Conservation (phyloP, 1,284 basidiomycete species). For the Gymnopus androsaceus region DNA sequence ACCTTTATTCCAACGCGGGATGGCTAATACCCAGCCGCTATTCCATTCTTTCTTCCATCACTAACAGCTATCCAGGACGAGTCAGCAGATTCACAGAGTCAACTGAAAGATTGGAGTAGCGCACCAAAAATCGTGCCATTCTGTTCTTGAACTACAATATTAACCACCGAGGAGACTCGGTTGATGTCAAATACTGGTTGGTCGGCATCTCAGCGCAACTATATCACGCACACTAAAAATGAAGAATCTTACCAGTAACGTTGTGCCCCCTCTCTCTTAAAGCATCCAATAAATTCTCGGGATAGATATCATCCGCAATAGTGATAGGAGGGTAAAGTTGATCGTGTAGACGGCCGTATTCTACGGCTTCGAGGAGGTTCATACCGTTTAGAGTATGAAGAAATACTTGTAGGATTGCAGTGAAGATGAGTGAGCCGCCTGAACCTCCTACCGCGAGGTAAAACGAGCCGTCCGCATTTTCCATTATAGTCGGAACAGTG, state of each 20-base stretch:
- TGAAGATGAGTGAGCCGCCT: slow-evolving; percentile 87
- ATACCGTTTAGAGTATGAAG: slow-evolving; percentile 83
- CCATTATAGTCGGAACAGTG: slow-evolving; percentile 79
- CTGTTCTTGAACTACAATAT: slow-evolving; percentile 63
- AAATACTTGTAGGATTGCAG: slow-evolving; percentile 78
- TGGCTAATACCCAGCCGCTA: slow-evolving; percentile 74
- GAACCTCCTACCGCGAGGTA: slow-evolving; percentile 80
- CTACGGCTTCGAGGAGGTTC: slow-evolving; percentile 80
- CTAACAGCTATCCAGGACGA: slow-evolving; percentile 60
- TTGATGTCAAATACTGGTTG: slow-evolving; percentile 49
- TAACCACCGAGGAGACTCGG: slow-evolving; percentile 69
- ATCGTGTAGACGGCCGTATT: slow-evolving; percentile 88
- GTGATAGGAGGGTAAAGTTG: slow-evolving; percentile 77
- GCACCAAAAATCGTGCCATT: slow-evolving; percentile 62
- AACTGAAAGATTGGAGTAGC: slow-evolving; percentile 23
- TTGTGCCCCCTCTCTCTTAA: slow-evolving; percentile 72
- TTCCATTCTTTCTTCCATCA: slow-evolving; percentile 83
- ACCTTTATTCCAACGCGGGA: not conserved
- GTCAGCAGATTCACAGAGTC: slow-evolving; percentile 10
- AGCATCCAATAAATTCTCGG: slow-evolving; percentile 52
- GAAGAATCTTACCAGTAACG: slow-evolving; percentile 54
- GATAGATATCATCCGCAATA: slow-evolving; percentile 67
- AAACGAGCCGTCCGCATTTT: slow-evolving; percentile 71
- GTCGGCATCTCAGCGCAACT: not conserved
- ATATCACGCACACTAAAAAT: slow-evolving; percentile 2